phyloP scores from a whole-genome alignment of 805 yeast genomes.

The Hanseniaspora lindneri region DNA sequence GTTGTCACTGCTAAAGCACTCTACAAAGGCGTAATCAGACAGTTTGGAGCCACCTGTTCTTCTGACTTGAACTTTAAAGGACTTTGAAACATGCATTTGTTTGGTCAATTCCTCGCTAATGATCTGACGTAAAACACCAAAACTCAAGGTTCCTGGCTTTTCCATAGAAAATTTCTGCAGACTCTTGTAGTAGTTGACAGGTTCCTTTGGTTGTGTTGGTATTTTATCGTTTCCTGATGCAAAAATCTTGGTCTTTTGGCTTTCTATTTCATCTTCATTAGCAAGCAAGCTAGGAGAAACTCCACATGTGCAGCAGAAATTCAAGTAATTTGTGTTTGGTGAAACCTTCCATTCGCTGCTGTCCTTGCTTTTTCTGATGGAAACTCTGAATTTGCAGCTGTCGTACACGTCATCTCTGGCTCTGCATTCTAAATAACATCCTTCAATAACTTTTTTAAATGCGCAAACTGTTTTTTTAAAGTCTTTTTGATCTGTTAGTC shows the following conservation, averaged over 20 bases:
- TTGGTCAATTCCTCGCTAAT: not conserved
- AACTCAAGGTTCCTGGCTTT: constrained; percentile 8
- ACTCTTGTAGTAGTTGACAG: constrained; percentile 8
- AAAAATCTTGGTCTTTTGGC: not conserved
- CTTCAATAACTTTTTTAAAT: constrained; percentile 6
- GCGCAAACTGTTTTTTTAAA: constrained; percentile 12
- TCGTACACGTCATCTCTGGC: constrained; percentile 8
- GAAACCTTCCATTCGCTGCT: not conserved
- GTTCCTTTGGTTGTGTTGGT: not conserved
- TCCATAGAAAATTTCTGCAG: constrained; percentile 8
- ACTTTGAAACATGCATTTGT: constrained; percentile 2
- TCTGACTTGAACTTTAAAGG: constrained; percentile 12
- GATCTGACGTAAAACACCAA: constrained; percentile 7
- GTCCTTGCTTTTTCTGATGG: constrained; percentile 6
- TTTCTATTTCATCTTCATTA: not conserved
- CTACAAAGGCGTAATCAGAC: constrained; percentile 14
- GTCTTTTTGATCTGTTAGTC: constrained; percentile 8
- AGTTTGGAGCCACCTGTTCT: constrained; percentile 14
- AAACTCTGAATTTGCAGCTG: constrained; percentile 7
- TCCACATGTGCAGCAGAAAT: constrained; percentile 10
- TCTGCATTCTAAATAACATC: constrained; percentile 7
- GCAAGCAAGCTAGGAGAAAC: not conserved
- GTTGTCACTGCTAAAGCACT: constrained; percentile 11
- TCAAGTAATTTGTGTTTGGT: not conserved
- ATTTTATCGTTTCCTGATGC: not conserved